phyloP scores from a whole-genome alignment of 495 filamentous ascomycete species.

The Paragyromitra xinjiangensis region DNA sequence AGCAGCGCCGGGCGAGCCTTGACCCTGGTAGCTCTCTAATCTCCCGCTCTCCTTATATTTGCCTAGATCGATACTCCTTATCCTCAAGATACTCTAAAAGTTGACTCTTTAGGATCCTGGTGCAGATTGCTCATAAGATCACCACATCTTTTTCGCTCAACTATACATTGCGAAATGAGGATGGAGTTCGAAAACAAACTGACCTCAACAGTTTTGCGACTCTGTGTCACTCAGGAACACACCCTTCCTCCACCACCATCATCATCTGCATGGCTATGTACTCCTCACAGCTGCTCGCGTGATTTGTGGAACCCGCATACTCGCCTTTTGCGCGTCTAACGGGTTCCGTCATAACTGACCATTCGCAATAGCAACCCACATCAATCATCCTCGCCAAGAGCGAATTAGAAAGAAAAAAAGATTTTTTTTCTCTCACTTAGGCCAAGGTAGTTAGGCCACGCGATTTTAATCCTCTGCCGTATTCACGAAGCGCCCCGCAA shows the following conservation, averaged over 20 bases:
- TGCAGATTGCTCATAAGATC: constrained; percentile 13
- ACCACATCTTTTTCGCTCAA: constrained; percentile 18
- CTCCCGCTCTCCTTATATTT: constrained; percentile 25
- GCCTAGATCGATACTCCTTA: constrained; percentile 26
- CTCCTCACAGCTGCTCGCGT: constrained; percentile 46
- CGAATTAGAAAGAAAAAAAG: constrained; percentile 30
- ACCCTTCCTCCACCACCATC: neutral
- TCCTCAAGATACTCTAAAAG: constrained; percentile 8
- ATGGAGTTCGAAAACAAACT: constrained; percentile 23
- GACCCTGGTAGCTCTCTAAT: constrained; percentile 33
- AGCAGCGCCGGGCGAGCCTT: constrained; percentile 32
- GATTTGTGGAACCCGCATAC: constrained; percentile 41
- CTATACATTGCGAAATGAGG: constrained; percentile 4
- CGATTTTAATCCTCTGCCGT: constrained; percentile 21
- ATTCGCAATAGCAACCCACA: constrained; percentile 26
- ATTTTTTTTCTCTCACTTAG: constrained; percentile 20
- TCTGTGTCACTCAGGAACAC: constrained; percentile 37
- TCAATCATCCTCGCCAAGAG: constrained; percentile 26
- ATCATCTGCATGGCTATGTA: constrained; percentile 14
- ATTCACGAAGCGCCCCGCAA: constrained; percentile 35
- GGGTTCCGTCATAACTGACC: constrained; percentile 32
- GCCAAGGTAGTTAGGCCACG: constrained; percentile 40
- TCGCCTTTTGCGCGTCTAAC: constrained; percentile 36
- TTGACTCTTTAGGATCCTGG: neutral
- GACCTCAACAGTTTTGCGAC: constrained; percentile 25